Evolutionary conservation across 352 stramenopile species (phyloP), one percentile per base, ranked within the genome.

Genomic region (Thraustotheca clavata): DNA sequence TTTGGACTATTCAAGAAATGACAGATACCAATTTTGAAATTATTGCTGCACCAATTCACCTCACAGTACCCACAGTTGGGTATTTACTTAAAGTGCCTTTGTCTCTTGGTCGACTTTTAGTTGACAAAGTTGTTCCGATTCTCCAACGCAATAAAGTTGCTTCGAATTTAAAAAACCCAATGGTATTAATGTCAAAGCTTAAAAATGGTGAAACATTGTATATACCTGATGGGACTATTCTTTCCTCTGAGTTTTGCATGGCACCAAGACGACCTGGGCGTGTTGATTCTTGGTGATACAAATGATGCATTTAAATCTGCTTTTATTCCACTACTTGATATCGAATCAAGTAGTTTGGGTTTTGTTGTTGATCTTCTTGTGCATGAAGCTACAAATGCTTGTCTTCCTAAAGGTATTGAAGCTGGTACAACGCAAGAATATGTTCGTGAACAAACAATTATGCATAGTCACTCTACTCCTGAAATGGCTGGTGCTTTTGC

Each of bases 351-450:
- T n/a, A n/a, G n/a, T n/a, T n/a, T n/a, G n/a, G n/a, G n/a, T n/a
- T n/a, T n/a, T n/a, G 73, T 76, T 59, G 77, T 77, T 2, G 86
- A 96, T 69, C 71, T 96, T 0, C 33, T 97, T 2, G 71, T 97
- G n/a, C 89, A 97, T 68, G 89, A 97, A 76, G 77, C 87, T 18
- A 94, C 88, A 1, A 95, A 95, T 65, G 74, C 50, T 22, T 60
- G 50, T 38, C 71, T 88, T 33, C 29, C 16, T 3, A 46, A 18
- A 4, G 20, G 20, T 22, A 14, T 61, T 1, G 26, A 26, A 0
- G 52, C 59, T 18, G 47, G 38, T 4, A 24, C 39, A 16, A 49
- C 74, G 20, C 49, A 60, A 38, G 32, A 67, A 14, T 72, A 12
- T 8, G 55, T 60, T 6, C 34, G 48, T 33, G 31, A 16, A 22